Conservation (phyloP, 768 basidiomycete genomes). For the Termitomyces sp. region DNA sequence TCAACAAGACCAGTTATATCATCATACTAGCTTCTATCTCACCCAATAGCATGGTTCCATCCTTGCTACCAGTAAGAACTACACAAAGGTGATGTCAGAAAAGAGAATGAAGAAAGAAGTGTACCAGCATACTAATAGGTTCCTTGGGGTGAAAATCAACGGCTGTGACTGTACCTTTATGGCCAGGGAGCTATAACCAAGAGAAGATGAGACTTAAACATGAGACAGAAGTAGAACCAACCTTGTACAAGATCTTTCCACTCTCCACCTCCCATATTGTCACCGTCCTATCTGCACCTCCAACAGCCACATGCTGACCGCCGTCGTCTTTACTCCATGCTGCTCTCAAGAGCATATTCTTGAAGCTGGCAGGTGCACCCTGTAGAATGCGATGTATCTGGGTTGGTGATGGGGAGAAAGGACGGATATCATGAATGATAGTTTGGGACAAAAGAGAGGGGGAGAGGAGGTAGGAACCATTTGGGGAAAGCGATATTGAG, state of each 20-base stretch:
- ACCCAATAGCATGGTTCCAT: slow-evolving; percentile 86
- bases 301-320: slow-evolving; percentile 78
- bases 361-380: slow-evolving; percentile 93
- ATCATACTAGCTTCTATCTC: slow-evolving; percentile 71
- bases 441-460: slow-evolving; percentile 87
- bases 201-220: neutral
- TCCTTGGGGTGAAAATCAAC: slow-evolving; percentile 96
- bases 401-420: slow-evolving; percentile 83
- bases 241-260: slow-evolving; percentile 73
- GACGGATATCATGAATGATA: slow-evolving; percentile 88
- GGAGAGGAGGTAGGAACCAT: slow-evolving; percentile 81
- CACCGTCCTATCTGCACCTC: slow-evolving; percentile 85
- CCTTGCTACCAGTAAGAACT: slow-evolving; percentile 93
- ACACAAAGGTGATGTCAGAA: slow-evolving; percentile 1
- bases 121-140: slow-evolving; percentile 70
- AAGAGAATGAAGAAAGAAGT: neutral
- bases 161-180: slow-evolving; percentile 94
- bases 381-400: slow-evolving; percentile 73
- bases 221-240: slow-evolving; percentile 21
- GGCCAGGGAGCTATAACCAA: slow-evolving; percentile 71
- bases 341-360: slow-evolving; percentile 75
- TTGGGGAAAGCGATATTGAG: slow-evolving; percentile 88
- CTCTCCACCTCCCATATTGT: slow-evolving; percentile 86
- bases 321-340: slow-evolving; percentile 88
- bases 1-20: slow-evolving; percentile 29